Base-by-base conservation (phyloP, 2,329 filamentous ascomycete genomes). In the Parascedosporium putredinis region DNA sequence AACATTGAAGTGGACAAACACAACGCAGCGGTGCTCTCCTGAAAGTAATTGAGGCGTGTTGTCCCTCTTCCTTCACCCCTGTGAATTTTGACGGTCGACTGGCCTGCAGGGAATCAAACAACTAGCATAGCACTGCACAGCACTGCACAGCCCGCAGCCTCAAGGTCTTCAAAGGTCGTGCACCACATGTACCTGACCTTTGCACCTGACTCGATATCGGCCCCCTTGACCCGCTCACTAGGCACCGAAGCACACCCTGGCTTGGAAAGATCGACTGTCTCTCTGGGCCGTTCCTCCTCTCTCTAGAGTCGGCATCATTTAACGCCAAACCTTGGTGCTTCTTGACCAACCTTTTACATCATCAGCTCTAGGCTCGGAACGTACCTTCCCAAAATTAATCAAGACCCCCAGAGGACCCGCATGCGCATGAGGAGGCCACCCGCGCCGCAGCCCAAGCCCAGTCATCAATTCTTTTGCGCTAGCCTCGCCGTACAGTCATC, bases 401-500 rank as follows among this genome's bases (percentile, higher is more conserved):
- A 24, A 20, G 18, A 22, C 16, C 16, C 20, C 9, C 12, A 31
- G 27, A 12, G 12, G 38, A 40, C 12, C 36, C 36, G 18, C 36
- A 40, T 40, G 36, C 16, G 12, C 16, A 16, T n/a, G n/a, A n/a
- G 18, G 10, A 20, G 7, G 27, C 27, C 27, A 31, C 3, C 38
- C 9, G 5, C 14, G 9, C 38, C 12, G 6, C 8, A 20, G 16
- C 38, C 38, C 6, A 42, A 42, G 23, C 20, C 38, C 16, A 42
- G 38, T 22, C 38, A 42, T 42, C 38, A 10, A 20, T 16, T n/a
- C 38, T 20, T 42, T 42, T 20, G 16, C 38, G 38, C 20, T 42
- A 42, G 38, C 38, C 38, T 42, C 10, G 38, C 20, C 38, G 38
- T 42, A 42, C 38, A 42, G 38, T 42, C 38, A 42, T 42, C 38